Evolutionary conservation across 2,329 filamentous ascomycete genomes (phyloP), one percentile per base, ranked within the genome.

Genomic region (Colletotrichum graminicola): DNA sequence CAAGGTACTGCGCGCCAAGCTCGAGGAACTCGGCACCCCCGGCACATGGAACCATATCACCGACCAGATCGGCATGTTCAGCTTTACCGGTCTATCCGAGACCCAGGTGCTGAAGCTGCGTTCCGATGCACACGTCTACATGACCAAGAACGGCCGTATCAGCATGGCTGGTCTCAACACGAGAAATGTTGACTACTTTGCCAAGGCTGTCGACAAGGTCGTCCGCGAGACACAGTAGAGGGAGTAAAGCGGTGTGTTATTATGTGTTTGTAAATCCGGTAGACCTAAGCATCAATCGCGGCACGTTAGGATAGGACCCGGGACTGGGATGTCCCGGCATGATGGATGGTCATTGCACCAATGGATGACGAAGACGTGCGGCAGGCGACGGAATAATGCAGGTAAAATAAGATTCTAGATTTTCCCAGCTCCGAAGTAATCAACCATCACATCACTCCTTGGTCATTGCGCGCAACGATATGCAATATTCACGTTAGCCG

Each of bases 21-120:
- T 99, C 14, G 95, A 98, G 84, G 90, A 91, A 78, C 88, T 95
- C 71, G 90, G 89, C 39, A 98, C 96, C 0, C 95, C 95, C 0
- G 95, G 95, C 41, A 92, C 89, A 18, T 99, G 96, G 96, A 94
- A 95, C 79, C 96, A 99, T 84, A 97, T 99, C 80, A 98, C 95
- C 21, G 93, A 97, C 78, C 96, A 99, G 88, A 99, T 99, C 79
- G 96, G 96, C 84, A 99, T 99, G 96, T 99, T 99, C 85, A 95
- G 92, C 81, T 99, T 97, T 82, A 97, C 94, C 0, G 94, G 94
- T 16, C 83, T 97, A 80, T 88, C 81, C 16, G 92, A 94, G 83
- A 80, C 88, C 73, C 93, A 96, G 80, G 93, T 95, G 10, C 76
- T 88, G 76, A 90, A 89, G 83, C 84, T 96, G 73, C 88, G 91